Evolutionary conservation across 208 protist genomes (phyloP).

Genomic region (Wallacemonas sp.): DNA sequence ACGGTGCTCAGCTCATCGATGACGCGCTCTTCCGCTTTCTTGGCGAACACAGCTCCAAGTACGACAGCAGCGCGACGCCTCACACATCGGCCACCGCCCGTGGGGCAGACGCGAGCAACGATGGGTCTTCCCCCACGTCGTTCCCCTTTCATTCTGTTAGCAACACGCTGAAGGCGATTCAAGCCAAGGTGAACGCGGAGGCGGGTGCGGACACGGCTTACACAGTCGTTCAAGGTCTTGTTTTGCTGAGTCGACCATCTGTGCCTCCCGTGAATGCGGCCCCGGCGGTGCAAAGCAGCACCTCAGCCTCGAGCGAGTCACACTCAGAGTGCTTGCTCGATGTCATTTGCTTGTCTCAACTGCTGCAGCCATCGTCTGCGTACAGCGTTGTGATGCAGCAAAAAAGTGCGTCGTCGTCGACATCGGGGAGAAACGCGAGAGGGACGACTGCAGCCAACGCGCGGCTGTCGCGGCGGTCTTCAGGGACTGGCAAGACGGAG

Average conservation of each 20-base stretch:
- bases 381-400: neutral
- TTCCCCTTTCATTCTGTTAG: slow-evolving; percentile 27
- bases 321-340: slow-evolving; percentile 23
- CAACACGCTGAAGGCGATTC: slow-evolving; percentile 13
- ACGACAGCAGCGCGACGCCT: too few species aligned
- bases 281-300: neutral
- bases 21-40: slow-evolving; percentile 13
- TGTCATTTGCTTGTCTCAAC: slow-evolving; percentile 16
- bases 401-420: neutral
- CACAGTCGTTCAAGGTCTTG: slow-evolving; percentile 46
- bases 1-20: slow-evolving; percentile 11
- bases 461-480: neutral
- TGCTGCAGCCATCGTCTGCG: neutral
- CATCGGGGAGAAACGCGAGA: too few species aligned
- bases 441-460: too few species aligned
- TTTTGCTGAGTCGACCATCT: slow-evolving; percentile 39
- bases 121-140: too few species aligned
- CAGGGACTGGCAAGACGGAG: neutral
- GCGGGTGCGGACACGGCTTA: neutral
- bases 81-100: too few species aligned
- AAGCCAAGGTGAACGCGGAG: neutral
- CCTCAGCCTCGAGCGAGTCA: slow-evolving; percentile 16
- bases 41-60: too few species aligned
- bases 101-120: too few species aligned
- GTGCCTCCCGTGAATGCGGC: slow-evolving; percentile 5